Base-by-base conservation (phyloP, 129 eudicot species). In the Ambrosia trifida region DNA sequence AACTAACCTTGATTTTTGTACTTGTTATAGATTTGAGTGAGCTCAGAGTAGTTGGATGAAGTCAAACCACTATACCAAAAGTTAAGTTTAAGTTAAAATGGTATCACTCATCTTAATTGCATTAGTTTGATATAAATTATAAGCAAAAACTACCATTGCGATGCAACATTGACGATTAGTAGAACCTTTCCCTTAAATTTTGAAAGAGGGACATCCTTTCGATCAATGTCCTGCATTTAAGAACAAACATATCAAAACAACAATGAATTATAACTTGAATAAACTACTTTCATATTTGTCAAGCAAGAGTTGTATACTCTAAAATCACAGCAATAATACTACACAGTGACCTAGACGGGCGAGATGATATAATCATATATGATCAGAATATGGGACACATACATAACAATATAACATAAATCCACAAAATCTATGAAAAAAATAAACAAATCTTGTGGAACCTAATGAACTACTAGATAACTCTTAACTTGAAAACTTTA, bases 151-250 rank as follows among this genome's bases (percentile, higher is more conserved):
- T 92, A 89, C 96, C 96, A 92, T 89, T 67, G 78, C 47, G 96
- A 92, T 78, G 96, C 98, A 73, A 92, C 98, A 73, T 92, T 92
- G 30, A 92, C 98, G 35, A 92, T 81, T 50, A 92, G 75, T 43
- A 89, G 84, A 76, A 85, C 89, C 69, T 84, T 89, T 40, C 91
- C 96, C 76, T 89, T 92, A 69, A 77, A 92, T 70, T 89, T 85
- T 85, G 81, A 83, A 19, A 89, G 94, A 7, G 94, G 62, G 35
- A 92, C 95, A 14, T 89, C 96, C 18, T 83, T 89, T 66, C 85
- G 83, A 72, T 92, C 96, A 61, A 92, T 92, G 81, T 89, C 98
- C 98, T 92, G 82, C 70, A 83, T 50, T 17, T 16, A 52, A 66
- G 3, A 79, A 65, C 41, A 45, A 16, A 35, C 17, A 11, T 66